Base-by-base conservation (phyloP, 768 basidiomycete species). In the Aureoboletus auriporus region DNA sequence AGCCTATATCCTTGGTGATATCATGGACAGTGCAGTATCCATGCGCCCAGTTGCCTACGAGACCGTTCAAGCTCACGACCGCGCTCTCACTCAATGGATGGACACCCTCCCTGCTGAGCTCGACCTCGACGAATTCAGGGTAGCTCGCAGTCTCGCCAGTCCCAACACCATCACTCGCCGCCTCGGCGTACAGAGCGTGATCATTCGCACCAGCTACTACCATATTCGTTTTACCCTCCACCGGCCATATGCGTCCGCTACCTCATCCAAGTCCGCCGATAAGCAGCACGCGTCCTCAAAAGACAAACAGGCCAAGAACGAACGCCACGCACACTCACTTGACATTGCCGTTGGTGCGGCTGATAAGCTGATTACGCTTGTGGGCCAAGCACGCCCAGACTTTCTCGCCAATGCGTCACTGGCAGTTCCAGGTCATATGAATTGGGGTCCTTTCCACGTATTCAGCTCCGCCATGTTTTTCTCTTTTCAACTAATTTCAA, bases 381-480 rank as follows among this genome's bases (percentile, higher is more conserved):
- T 83, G 41, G 80, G 79, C 30, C 86, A 87, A 64, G 81, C 84
- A 34, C 79, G 84, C 4, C 86, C 86, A 1, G 88, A 89, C 61
- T 86, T 86, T 64, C 71, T 88, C 29, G 78, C 80, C 33, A 86
- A 82, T 46, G 76, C 79, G 12, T 76, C 83, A 14, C 69, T 83
- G 50, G 79, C 84, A 8, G 84, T 89, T 8, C 87, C 86, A 30
- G 87, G 86, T 3, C 89, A 92, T 66, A 83, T 91, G 78, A 82
- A 81, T 56, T 89, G 86, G 83, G 84, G 83, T 5, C 86, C 88
- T 0, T 87, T 86, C 69, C 88, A 92, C 60, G 80, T 84, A 56
- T 91, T 91, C 71, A 84, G 84, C 41, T 87, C 89, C 16, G 86
- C 86, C 42, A 89, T 91, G 83, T 91, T 91, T 69, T 89, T 91